Conservation (phyloP, 2,329 filamentous ascomycete species). For the Trichoderma harzianum region DNA sequence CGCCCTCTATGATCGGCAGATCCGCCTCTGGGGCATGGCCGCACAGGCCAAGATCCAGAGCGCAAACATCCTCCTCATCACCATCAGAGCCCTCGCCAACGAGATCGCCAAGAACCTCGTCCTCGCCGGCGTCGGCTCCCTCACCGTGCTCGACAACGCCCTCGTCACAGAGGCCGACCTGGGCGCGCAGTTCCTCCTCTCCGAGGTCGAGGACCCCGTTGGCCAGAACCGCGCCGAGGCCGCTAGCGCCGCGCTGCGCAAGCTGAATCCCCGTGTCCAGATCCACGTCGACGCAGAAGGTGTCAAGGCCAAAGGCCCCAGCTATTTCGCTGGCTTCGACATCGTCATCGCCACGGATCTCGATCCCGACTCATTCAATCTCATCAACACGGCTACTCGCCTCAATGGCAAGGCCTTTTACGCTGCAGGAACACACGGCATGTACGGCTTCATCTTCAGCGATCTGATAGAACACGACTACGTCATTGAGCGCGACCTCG, state of each 20-base stretch:
- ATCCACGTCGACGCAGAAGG: constrained; percentile 67
- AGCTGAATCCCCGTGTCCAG: constrained; percentile 84
- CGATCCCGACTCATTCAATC: constrained; percentile 67
- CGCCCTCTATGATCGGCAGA: constrained; percentile 94
- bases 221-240: constrained; percentile 84
- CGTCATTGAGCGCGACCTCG: constrained; percentile 78
- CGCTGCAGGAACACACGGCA: constrained; percentile 78
- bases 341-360: constrained; percentile 89
- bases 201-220: constrained; percentile 57
- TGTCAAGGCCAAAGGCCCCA: constrained; percentile 63
- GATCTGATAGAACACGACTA: constrained; percentile 90
- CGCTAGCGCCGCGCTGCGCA: constrained; percentile 71
- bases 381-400: constrained; percentile 83
- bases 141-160: constrained; percentile 83
- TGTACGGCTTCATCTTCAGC: constrained; percentile 93
- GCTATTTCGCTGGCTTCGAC: constrained; percentile 77
- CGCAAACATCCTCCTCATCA: constrained; percentile 86
- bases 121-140: constrained; percentile 82
- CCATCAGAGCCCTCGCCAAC: constrained; percentile 81
- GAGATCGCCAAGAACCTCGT: constrained; percentile 98
- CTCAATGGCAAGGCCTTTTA: constrained; percentile 80
- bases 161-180: constrained; percentile 74
- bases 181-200: constrained; percentile 78
- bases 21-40: constrained; percentile 93
- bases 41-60: constrained; percentile 90